A percentile compares a stretch with the other conserved stretches of the same genome.
phyloP scores from a whole-genome alignment of 2,329 filamentous ascomycete genomes.

The Fusarium papillatum region DNA sequence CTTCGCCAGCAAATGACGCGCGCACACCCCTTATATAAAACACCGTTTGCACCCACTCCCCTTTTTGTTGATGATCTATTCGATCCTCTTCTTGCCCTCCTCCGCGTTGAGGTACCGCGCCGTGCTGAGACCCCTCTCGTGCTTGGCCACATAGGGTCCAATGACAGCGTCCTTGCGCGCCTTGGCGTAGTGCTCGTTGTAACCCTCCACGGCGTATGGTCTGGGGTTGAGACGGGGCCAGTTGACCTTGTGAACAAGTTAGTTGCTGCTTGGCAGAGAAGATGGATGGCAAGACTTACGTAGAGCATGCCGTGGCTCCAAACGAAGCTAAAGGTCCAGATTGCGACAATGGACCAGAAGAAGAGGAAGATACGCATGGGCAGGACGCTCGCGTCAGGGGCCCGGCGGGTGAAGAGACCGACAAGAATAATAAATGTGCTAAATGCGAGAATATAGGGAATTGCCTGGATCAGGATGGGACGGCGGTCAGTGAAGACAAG shows the following conservation, averaged over 20 bases:
- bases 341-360: slow-evolving; percentile 79
- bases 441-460: slow-evolving; percentile 91
- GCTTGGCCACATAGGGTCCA: slow-evolving; percentile 75
- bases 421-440: slow-evolving; percentile 88
- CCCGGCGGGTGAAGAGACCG: slow-evolving; percentile 77
- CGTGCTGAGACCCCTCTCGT: slow-evolving; percentile 88
- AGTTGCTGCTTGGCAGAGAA: slow-evolving; percentile 12
- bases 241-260: slow-evolving; percentile 77
- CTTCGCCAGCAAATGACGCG: slow-evolving; percentile 21
- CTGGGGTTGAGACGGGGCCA: slow-evolving; percentile 97
- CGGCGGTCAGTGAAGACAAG: slow-evolving; percentile 87
- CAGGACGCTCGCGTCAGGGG: slow-evolving; percentile 82
- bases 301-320: slow-evolving; percentile 91
- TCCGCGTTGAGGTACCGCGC: slow-evolving; percentile 88
- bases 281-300: slow-evolving; percentile 69
- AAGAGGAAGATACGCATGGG: slow-evolving; percentile 87
- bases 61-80: slow-evolving; percentile 62
- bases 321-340: slow-evolving; percentile 84
- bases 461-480: slow-evolving; percentile 90
- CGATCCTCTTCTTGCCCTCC: slow-evolving; percentile 98
- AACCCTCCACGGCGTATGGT: slow-evolving; percentile 88
- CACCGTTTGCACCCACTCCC: neutral
- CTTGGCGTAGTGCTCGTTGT: slow-evolving; percentile 86
- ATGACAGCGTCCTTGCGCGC: slow-evolving; percentile 87
- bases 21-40: slow-evolving; percentile 3